Evolutionary conservation across 2,329 filamentous ascomycete species (phyloP).

Genomic region (Rosellinia necatrix): DNA sequence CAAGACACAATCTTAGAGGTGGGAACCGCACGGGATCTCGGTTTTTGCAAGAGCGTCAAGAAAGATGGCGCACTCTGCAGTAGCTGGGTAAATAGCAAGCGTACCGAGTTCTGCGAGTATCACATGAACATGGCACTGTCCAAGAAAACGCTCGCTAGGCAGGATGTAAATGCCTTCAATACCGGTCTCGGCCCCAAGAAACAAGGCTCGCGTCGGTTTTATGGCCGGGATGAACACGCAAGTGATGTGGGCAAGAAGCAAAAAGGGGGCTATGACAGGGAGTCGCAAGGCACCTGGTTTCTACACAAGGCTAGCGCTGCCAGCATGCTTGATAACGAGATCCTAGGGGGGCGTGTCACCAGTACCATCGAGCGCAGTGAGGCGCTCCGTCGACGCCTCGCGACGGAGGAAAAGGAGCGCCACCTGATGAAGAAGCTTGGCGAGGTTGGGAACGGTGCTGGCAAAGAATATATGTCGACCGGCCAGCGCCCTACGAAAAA

Average conservation of each 20-base stretch:
- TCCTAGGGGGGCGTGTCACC: conserved; percentile 50
- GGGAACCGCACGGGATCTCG: conserved; percentile 81
- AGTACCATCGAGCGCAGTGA: conserved; percentile 68
- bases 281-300: conserved; percentile 62
- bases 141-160: conserved; percentile 55
- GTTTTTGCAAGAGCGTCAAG: conserved; percentile 83
- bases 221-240: conserved; percentile 31
- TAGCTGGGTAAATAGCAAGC: conserved; percentile 84
- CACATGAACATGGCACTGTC: conserved; percentile 83
- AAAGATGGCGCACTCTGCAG: conserved; percentile 83
- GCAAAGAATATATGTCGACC: conserved; percentile 70
- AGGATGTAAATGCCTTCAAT: conserved; percentile 42
- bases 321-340: conserved; percentile 67
- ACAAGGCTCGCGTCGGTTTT: conserved; percentile 39
- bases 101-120: conserved; percentile 90
- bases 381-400: conserved; percentile 65
- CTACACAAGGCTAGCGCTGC: conserved; percentile 59
- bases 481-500: conserved; percentile 26
- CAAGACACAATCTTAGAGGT: conserved; percentile 91
- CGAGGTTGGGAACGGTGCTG: conserved; percentile 66
- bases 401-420: conserved; percentile 71
- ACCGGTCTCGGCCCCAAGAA: conserved; percentile 53
- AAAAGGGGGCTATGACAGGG: conserved; percentile 58
- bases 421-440: conserved; percentile 72
- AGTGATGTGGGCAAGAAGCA: conserved; percentile 43